A percentile compares a stretch with the other conserved stretches of the same genome.
These are phyloP conservation scores for Aspergillus glaucus DNA, from an alignment of 2,329 filamentous ascomycete species.

Conservation along the genomic window DNA sequence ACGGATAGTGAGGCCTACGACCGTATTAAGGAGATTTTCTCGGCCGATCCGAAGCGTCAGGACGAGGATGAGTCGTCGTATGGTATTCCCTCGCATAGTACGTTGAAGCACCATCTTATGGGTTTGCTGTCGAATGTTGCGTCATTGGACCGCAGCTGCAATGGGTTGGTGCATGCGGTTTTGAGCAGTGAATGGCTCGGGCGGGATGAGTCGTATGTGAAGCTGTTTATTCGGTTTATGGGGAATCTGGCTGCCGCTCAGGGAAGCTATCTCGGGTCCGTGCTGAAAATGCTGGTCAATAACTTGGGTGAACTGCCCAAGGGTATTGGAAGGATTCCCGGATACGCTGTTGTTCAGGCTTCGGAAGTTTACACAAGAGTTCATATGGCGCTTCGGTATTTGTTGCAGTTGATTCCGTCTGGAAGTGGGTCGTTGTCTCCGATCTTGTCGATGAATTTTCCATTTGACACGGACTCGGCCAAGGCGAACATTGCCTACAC, in stretches of 20 bases:
- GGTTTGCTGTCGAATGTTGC: constrained; percentile 54
- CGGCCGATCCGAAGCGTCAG: constrained; percentile 38
- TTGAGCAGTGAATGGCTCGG: constrained; percentile 57
- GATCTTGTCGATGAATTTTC: constrained; percentile 63
- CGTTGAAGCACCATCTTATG: constrained; percentile 53
- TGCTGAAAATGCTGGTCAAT: constrained; percentile 73
- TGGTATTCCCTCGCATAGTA: constrained; percentile 46
- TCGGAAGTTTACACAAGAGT: constrained; percentile 64
- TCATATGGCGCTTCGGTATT: constrained; percentile 67
- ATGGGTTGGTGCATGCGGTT: constrained; percentile 52
- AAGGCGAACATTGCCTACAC: constrained; percentile 83
- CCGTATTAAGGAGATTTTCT: constrained; percentile 49
- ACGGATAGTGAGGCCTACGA: constrained; percentile 54
- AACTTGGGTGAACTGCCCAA: constrained; percentile 62
- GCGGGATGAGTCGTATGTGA: constrained; percentile 54
- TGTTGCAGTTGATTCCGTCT: constrained; percentile 76
- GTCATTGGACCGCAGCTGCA: constrained; percentile 50
- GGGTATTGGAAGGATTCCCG: constrained; percentile 47
- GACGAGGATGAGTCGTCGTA: constrained; percentile 27
- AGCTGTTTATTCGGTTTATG: constrained; percentile 51
- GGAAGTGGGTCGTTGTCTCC: constrained; percentile 64
- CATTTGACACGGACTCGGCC: constrained; percentile 68
- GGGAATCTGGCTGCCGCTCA: constrained; percentile 71
- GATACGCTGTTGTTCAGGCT: constrained; percentile 53
- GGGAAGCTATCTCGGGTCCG: constrained; percentile 65